Percentiles rank a stretch among this genome's conserved stretches.
These are phyloP conservation scores for Fraxinus xanthoxyloides DNA, from an alignment of 305 asterid species.

Conservation along the genomic window DNA sequence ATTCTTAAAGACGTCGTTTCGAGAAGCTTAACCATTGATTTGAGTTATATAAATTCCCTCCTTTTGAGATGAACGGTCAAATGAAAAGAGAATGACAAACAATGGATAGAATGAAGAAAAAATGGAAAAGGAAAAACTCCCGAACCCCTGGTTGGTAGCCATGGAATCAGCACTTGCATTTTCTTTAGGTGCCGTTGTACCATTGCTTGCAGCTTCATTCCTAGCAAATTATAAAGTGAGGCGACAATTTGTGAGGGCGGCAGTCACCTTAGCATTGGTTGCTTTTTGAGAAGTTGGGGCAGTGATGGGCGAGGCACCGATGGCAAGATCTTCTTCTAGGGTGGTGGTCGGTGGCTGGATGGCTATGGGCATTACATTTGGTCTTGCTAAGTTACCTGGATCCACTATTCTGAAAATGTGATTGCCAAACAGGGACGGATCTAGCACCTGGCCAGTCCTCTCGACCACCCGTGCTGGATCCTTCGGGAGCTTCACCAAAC, in stretches of 20 bases:
- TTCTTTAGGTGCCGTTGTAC: conserved; percentile 27
- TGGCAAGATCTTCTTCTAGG: conserved; percentile 22
- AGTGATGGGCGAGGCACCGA: conserved; percentile 18
- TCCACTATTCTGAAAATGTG: conserved; percentile 24
- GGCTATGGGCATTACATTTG: conserved; percentile 33
- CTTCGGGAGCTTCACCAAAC: too few species aligned
- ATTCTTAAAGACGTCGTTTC: too few species aligned
- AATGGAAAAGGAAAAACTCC: conserved; percentile 13
- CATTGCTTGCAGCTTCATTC: conserved; percentile 26
- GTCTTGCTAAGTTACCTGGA: conserved; percentile 25
- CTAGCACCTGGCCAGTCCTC: too few species aligned
- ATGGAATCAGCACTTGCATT: conserved; percentile 29
- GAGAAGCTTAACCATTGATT: too few species aligned
- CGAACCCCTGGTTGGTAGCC: conserved; percentile 28
- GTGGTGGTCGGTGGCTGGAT: conserved; percentile 29
- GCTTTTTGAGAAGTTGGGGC: conserved; percentile 27
- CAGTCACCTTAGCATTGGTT: conserved; percentile 22
- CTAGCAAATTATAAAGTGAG: conserved; percentile 21
- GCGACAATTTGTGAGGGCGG: conserved; percentile 21
- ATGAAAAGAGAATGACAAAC: neutral
- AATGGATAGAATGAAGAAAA: neutral
- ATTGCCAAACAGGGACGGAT: too few species aligned
- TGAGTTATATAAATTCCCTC: too few species aligned
- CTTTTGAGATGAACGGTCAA: too few species aligned
- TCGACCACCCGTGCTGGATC: too few species aligned